Percentiles rank a stretch among this genome's conserved stretches.
These are phyloP conservation scores for Albizia julibrissin DNA, from an alignment of 306 rosid genomes.

Conservation along the genomic window DNA sequence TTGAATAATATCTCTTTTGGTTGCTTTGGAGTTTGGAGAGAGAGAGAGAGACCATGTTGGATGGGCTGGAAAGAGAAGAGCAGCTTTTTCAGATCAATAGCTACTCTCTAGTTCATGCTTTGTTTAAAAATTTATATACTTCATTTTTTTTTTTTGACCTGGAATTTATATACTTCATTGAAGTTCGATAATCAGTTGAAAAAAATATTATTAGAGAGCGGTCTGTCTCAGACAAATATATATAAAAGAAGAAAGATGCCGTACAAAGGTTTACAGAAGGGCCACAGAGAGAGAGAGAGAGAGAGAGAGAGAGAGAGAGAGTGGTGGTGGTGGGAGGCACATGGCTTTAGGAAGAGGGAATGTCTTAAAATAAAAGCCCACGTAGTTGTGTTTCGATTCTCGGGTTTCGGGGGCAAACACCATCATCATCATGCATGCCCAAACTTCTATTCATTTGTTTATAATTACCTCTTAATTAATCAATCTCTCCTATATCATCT, in stretches of 20 bases:
- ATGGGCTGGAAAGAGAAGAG: conserved; percentile 57
- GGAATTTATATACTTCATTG: background rate
- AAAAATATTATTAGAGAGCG: background rate
- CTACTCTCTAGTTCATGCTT: conserved; percentile 35
- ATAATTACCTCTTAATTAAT: conserved; percentile 53
- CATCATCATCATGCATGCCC: conserved; percentile 80
- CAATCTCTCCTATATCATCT: conserved; percentile 46
- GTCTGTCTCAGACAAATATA: background rate
- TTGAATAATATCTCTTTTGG: conserved; percentile 33
- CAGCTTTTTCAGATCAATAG: conserved; percentile 58
- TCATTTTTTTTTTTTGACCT: too few relatives aligned
- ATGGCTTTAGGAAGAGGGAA: conserved; percentile 57
- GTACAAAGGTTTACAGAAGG: conserved; percentile 39
- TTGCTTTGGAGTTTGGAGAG: conserved; percentile 21
- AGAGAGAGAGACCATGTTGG: conserved; percentile 45
- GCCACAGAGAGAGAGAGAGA: background rate
- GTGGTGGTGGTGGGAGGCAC: conserved; percentile 74
- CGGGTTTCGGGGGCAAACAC: conserved; percentile 67
- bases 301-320: background rate
- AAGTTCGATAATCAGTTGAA: conserved; percentile 15
- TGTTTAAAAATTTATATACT: background rate
- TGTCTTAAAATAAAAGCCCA: conserved; percentile 63
- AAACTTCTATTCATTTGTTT: conserved; percentile 57
- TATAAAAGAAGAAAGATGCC: conserved; percentile 4
- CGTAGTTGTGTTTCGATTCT: conserved; percentile 68